Percentiles rank a stretch among this genome's conserved stretches.
These are phyloP conservation scores for Neurospora tetraspora DNA, from an alignment of 495 filamentous ascomycete species.

Conservation along the genomic window DNA sequence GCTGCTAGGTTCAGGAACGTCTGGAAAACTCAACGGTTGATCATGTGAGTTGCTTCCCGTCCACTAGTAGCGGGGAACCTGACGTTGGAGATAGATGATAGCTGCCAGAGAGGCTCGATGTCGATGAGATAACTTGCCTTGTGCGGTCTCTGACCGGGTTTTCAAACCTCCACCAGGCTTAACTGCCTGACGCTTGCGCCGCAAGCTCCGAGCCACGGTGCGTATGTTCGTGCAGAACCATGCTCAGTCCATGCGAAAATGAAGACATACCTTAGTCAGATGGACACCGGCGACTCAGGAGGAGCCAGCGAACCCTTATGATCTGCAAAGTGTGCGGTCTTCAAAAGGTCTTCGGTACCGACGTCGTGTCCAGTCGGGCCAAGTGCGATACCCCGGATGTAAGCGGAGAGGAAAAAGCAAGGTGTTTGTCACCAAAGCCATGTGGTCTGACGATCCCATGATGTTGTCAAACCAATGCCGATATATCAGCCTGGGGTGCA, in stretches of 20 bases:
- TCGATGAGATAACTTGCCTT: conserved; percentile 12
- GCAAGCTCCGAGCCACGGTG: neutral
- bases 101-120: conserved; percentile 5
- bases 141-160: conserved; percentile 21
- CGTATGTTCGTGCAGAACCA: neutral
- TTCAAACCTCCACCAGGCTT: conserved; percentile 16
- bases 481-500: conserved; percentile 14
- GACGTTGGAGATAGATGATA: conserved; percentile 24
- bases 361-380: neutral
- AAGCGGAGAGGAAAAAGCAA: neutral
- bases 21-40: conserved; percentile 5
- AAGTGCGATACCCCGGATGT: neutral
- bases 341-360: neutral
- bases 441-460: conserved; percentile 1
- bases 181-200: neutral
- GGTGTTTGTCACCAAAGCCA: neutral
- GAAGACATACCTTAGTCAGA: neutral
- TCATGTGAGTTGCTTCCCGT: conserved; percentile 14
- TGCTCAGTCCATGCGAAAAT: neutral
- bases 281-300: neutral
- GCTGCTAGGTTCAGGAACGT: neutral
- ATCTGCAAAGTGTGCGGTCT: neutral
- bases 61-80: conserved; percentile 3
- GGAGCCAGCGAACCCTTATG: neutral
- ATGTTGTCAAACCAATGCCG: conserved; percentile 18